Percentiles rank a stretch among this genome's conserved stretches.
Evolutionary conservation across 2,329 filamentous ascomycete species (phyloP).

Genomic region (Pseudogymnoascus sp.): DNA sequence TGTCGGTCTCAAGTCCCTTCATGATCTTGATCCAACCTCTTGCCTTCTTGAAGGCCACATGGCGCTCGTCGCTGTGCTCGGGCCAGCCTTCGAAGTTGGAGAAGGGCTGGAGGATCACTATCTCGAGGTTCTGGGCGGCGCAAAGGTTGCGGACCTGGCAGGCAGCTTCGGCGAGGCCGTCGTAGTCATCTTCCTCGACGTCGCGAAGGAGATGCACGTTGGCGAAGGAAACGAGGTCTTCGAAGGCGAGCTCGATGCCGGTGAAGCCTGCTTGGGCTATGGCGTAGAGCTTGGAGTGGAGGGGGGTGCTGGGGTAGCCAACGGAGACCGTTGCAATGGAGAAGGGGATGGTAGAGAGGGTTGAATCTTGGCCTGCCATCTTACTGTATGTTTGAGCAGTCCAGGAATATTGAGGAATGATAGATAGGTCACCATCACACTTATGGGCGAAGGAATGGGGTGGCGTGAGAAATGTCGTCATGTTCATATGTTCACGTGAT

Average conservation of each 20-base stretch:
- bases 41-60: conserved; percentile 55
- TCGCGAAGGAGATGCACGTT: conserved; percentile 40
- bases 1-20: conserved; percentile 58
- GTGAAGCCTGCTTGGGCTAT: conserved; percentile 58
- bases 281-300: conserved; percentile 52
- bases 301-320: conserved; percentile 38
- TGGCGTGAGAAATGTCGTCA: not conserved
- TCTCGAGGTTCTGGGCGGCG: conserved; percentile 43
- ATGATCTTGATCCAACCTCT: conserved; percentile 64
- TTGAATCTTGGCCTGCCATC: not conserved
- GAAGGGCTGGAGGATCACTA: conserved; percentile 70
- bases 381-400: not conserved
- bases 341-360: conserved; percentile 32
- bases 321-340: conserved; percentile 51
- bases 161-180: conserved; percentile 46
- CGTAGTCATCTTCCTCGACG: conserved; percentile 50
- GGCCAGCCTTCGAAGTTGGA: conserved; percentile 70
- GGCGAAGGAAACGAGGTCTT: conserved; percentile 60
- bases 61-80: conserved; percentile 45
- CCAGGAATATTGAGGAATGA: not conserved
- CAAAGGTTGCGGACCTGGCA: conserved; percentile 46
- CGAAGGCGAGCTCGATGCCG: conserved; percentile 66
- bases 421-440: not conserved
- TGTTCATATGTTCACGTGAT: conserved; percentile 1
- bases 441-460: not conserved